A percentile compares a stretch with the other conserved stretches of the same genome.
phyloP scores from a whole-genome alignment of 2,329 filamentous ascomycete genomes.

The Pestalotiopsis sp. region DNA sequence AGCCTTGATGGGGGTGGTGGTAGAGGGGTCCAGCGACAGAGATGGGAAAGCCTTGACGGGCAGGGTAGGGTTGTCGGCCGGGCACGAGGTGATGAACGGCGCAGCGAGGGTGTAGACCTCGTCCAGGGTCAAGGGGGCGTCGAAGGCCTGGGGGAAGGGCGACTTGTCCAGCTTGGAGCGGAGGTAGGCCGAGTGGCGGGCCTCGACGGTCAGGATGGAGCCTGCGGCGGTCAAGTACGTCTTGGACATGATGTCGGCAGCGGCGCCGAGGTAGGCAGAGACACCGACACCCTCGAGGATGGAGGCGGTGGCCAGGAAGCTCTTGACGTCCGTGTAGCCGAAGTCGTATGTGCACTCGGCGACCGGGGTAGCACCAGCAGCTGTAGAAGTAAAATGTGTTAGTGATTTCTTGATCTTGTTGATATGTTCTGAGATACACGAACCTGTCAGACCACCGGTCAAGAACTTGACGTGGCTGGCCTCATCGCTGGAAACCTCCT shows the following conservation, averaged over 20 bases:
- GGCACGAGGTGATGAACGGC: conserved; percentile 62
- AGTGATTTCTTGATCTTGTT: neutral
- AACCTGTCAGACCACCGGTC: conserved; percentile 38
- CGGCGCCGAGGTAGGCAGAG: conserved; percentile 65
- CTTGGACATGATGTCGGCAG: conserved; percentile 58
- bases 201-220: conserved; percentile 66
- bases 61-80: conserved; percentile 53
- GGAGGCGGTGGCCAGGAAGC: conserved; percentile 54
- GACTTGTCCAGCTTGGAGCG: conserved; percentile 49
- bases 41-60: conserved; percentile 64
- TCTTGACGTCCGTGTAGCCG: conserved; percentile 45
- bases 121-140: conserved; percentile 60
- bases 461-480: conserved; percentile 44
- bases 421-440: neutral
- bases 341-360: conserved; percentile 60
- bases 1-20: conserved; percentile 19
- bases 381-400: neutral
- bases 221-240: conserved; percentile 63
- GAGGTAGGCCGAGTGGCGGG: conserved; percentile 66
- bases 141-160: conserved; percentile 63
- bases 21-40: conserved; percentile 36
- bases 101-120: conserved; percentile 67
- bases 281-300: conserved; percentile 62
- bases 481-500: conserved; percentile 60
- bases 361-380: conserved; percentile 50